Percentiles rank a stretch among this genome's conserved stretches.
These are phyloP conservation scores for Tylopilus plumbeoviolaceoides DNA, from an alignment of 768 basidiomycete genomes.

Conservation along the genomic window DNA sequence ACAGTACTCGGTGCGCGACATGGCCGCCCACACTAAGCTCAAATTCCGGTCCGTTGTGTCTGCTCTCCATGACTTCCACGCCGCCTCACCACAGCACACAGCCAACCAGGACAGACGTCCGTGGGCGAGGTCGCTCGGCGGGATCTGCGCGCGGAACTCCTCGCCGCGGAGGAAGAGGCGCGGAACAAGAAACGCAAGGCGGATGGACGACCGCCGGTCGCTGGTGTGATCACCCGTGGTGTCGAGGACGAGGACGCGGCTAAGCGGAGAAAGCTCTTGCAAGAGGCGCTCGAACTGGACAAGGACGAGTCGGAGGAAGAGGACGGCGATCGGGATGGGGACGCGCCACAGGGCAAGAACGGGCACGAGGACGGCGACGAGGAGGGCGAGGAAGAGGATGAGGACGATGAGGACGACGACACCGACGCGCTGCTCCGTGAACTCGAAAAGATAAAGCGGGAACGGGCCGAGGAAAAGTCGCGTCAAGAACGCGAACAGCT, in stretches of 20 bases:
- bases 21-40: slow-evolving; percentile 94
- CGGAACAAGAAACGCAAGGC: slow-evolving; percentile 90
- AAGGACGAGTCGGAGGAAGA: slow-evolving; percentile 69
- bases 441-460: slow-evolving; percentile 97
- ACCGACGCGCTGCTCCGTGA: slow-evolving; percentile 93
- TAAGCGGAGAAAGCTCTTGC: slow-evolving; percentile 84
- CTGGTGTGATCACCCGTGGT: slow-evolving; percentile 21
- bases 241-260: slow-evolving; percentile 59
- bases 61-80: accelerated
- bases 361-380: slow-evolving; percentile 29
- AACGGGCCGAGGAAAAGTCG: slow-evolving; percentile 90
- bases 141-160: slow-evolving; percentile 80
- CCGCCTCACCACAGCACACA: slow-evolving; percentile 18
- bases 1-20: slow-evolving; percentile 89
- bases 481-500: slow-evolving; percentile 75
- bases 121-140: slow-evolving; percentile 67
- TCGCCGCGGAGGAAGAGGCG: slow-evolving; percentile 84
- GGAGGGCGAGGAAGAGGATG: slow-evolving; percentile 40
- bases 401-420: slow-evolving; percentile 55
- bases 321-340: slow-evolving; percentile 32
- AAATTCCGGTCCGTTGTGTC: slow-evolving; percentile 84
- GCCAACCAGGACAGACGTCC: slow-evolving; percentile 90
- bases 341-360: background rate
- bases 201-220: slow-evolving; percentile 51
- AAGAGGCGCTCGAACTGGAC: slow-evolving; percentile 84